Base-by-base conservation (phyloP, 2,329 filamentous ascomycete species). In the Penicillium concentricum region DNA sequence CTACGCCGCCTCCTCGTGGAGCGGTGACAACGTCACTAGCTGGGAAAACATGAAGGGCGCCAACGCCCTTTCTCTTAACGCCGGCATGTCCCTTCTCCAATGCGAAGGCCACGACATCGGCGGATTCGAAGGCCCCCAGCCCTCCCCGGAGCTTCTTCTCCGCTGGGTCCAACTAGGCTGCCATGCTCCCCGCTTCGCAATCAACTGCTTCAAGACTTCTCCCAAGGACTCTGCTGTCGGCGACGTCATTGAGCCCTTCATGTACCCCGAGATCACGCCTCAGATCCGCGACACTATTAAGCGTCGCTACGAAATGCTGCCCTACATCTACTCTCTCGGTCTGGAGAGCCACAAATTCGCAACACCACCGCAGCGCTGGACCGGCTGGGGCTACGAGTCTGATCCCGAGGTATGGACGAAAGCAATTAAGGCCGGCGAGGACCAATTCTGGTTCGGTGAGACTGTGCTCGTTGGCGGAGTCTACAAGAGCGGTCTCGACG, bases 171-270 rank as follows among this genome's bases (percentile, higher is more conserved):
- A 91, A 67, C 80, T 89, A 2, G 88, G 87, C 6, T 83, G 86
- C 58, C 83, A 90, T 73, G 87, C 86, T 1, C 82, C 85, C 0
- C 84, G 88, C 0, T 90, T 91, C 64, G 86, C 88, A 12, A 90
- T 90, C 76, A 91, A 91, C 72, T 91, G 88, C 72, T 90, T 87
- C 82, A 91, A 91, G 75, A 91, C 88, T 0, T 83, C 82, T 0
- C 80, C 83, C 0, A 76, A 82, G 0, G 85, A 90, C 71, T 90
- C 86, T 64, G 78, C 79, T 0, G 79, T 89, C 24, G 88, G 88
- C 8, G 87, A 89, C 35, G 87, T 91, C 0, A 91, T 91, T 56
- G 87, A 90, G 74, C 88, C 88, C 0, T 91, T 87, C 86, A 90
- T 90, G 86, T 88, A 90, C 66, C 85, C 87, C 0, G 82, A 86